phyloP scores from a whole-genome alignment of 768 basidiomycete genomes.

The Mycena albidolilacea region DNA sequence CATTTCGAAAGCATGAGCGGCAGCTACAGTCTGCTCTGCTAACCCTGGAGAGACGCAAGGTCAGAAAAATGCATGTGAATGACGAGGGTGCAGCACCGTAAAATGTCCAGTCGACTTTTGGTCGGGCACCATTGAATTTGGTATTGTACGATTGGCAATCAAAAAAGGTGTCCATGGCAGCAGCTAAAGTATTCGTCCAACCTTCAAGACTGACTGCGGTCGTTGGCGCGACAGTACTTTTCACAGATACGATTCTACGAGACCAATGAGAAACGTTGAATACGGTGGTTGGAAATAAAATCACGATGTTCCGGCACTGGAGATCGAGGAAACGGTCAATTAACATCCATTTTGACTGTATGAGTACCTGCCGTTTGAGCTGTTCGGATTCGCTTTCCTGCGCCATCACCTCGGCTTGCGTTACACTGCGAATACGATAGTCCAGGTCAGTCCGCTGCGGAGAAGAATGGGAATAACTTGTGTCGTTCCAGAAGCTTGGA shows the following conservation, averaged over 20 bases:
- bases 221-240: conserved; percentile 23
- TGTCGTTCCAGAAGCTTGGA: conserved; percentile 45
- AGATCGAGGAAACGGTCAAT: background rate
- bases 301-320: conserved; percentile 38
- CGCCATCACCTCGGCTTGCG: conserved; percentile 47
- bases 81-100: conserved; percentile 38
- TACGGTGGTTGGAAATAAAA: background rate
- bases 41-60: conserved; percentile 32
- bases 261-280: background rate
- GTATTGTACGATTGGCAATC: conserved; percentile 45
- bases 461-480: conserved; percentile 33
- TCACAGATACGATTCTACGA: conserved; percentile 39
- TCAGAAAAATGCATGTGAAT: background rate
- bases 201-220: conserved; percentile 28
- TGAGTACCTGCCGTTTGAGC: conserved; percentile 41
- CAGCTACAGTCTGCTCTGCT: conserved; percentile 45
- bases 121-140: conserved; percentile 13
- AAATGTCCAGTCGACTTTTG: conserved; percentile 40
- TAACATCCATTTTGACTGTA: background rate
- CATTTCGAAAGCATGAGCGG: conserved; percentile 45
- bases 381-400: conserved; percentile 44
- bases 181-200: conserved; percentile 36
- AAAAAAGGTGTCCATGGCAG: conserved; percentile 44
- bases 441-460: background rate
- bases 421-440: conserved; percentile 38